Conservation (phyloP, 352 stramenopile species). For the Pythium folliculosum region DNA sequence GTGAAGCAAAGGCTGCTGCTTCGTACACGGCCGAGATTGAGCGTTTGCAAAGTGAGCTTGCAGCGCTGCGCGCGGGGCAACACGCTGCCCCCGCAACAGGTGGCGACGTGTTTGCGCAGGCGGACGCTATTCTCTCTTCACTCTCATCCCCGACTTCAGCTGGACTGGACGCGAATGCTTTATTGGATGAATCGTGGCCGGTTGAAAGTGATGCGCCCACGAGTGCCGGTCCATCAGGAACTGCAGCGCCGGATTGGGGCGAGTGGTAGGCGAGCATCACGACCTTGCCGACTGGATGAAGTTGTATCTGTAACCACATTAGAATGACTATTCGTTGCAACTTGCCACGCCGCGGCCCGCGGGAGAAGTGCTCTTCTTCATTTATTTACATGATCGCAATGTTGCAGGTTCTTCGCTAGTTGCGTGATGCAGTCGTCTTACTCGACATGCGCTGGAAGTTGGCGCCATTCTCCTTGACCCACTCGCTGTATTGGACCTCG, state of each 20-base stretch:
- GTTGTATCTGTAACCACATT: background rate
- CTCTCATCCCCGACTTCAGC: slow-evolving; percentile 15
- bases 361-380: too few species aligned
- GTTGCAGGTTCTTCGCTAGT: background rate
- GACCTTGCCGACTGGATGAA: background rate
- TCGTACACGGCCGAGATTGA: slow-evolving; percentile 44
- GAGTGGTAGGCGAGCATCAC: slow-evolving; percentile 48
- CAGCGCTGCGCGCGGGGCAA: slow-evolving; percentile 37
- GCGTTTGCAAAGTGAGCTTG: slow-evolving; percentile 46
- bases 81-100: background rate
- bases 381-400: background rate
- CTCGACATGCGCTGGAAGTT: slow-evolving; percentile 40
- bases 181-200: slow-evolving; percentile 24
- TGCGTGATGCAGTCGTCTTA: slow-evolving; percentile 3
- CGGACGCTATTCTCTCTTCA: slow-evolving; percentile 29
- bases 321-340: background rate
- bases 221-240: slow-evolving; percentile 4
- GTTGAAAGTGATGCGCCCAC: slow-evolving; percentile 40
- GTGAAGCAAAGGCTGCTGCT: slow-evolving; percentile 39
- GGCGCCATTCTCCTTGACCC: slow-evolving; percentile 65
- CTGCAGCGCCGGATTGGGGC: slow-evolving; percentile 55
- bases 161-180: background rate
- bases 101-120: slow-evolving; percentile 30
- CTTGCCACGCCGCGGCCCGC: too few species aligned
- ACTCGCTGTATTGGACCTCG: slow-evolving; percentile 74